phyloP scores from a whole-genome alignment of 1,139 yeast genomes.

The Candida frijolesensis region DNA sequence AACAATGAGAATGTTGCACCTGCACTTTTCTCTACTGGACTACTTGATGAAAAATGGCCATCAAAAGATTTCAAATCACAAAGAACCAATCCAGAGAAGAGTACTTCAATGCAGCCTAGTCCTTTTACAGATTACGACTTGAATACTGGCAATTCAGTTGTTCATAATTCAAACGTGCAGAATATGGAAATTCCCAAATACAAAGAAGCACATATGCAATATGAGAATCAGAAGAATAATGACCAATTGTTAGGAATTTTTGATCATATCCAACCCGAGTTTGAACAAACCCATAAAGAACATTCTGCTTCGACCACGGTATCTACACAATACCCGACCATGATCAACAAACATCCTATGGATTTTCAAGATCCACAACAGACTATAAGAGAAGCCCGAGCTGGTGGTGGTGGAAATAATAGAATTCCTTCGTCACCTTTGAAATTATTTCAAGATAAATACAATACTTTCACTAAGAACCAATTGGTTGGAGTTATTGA shows the following conservation, averaged over 20 bases:
- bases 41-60: conserved; percentile 39
- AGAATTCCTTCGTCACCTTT: conserved; percentile 40
- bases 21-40: neutral
- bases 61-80: conserved; percentile 4
- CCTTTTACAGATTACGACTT: conserved; percentile 2
- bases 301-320: conserved; percentile 37
- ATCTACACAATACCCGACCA: conserved; percentile 31
- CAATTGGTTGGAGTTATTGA: conserved; percentile 35
- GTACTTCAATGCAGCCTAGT: neutral
- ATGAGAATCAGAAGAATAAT: conserved; percentile 27
- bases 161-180: conserved; percentile 32
- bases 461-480: conserved; percentile 46
- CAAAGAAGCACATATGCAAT: conserved; percentile 35
- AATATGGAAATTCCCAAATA: conserved; percentile 38
- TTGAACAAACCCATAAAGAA: conserved; percentile 10
- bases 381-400: conserved; percentile 23
- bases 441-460: conserved; percentile 40
- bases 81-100: neutral
- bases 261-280: conserved; percentile 18
- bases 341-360: neutral
- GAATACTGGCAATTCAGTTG: conserved; percentile 31
- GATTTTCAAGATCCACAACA: conserved; percentile 19
- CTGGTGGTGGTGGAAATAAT: conserved; percentile 13
- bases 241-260: conserved; percentile 36
- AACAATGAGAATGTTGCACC: neutral